These are phyloP conservation scores for Corynespora cassiicola DNA, from an alignment of 2,329 filamentous ascomycete species.

Conservation along the genomic window DNA sequence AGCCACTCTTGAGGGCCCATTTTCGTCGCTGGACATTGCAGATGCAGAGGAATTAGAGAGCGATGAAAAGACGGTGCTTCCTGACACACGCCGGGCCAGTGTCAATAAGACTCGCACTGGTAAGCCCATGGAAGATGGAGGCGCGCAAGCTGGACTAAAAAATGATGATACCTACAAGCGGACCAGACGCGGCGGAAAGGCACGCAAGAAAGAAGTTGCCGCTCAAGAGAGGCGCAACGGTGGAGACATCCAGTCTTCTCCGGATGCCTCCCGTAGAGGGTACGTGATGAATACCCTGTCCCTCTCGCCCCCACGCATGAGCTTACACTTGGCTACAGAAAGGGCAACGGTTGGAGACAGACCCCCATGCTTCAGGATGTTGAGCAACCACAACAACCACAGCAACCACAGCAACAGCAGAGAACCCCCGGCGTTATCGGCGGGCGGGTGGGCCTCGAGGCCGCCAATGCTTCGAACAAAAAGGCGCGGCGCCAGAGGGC, in stretches of 20 bases:
- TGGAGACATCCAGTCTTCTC: conserved; percentile 29
- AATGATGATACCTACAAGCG: conserved; percentile 50
- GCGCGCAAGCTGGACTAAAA: conserved; percentile 24
- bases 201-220: conserved; percentile 52
- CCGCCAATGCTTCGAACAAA: conserved; percentile 45
- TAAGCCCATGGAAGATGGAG: conserved; percentile 47
- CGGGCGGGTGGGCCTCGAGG: conserved; percentile 43
- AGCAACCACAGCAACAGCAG: too few species aligned
- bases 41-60: conserved; percentile 47
- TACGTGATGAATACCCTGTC: conserved; percentile 23
- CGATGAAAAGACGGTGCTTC: conserved; percentile 36
- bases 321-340: conserved; percentile 39
- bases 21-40: conserved; percentile 48
- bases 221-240: conserved; percentile 48
- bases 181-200: conserved; percentile 53
- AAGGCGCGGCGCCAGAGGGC: conserved; percentile 56
- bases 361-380: conserved; percentile 70
- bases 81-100: conserved; percentile 39
- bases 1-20: conserved; percentile 47
- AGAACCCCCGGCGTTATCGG: conserved; percentile 47
- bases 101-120: conserved; percentile 49
- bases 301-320: neutral
- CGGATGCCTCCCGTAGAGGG: conserved; percentile 39
- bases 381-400: conserved; percentile 54
- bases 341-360: conserved; percentile 71